These are phyloP conservation scores for Whalleya microplaca DNA, from an alignment of 2,329 filamentous ascomycete genomes.

Conservation along the genomic window DNA sequence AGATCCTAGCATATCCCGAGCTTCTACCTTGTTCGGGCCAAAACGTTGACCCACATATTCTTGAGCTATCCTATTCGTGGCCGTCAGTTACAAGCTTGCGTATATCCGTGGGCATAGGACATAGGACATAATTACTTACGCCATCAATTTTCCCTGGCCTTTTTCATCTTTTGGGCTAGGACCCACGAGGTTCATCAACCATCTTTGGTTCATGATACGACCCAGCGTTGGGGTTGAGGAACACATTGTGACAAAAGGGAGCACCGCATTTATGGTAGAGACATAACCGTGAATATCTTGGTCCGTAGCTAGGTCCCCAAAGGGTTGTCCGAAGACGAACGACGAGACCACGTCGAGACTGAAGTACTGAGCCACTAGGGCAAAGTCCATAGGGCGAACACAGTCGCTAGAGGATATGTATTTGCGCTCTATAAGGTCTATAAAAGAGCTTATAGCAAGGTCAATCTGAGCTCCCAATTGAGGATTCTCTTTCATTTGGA, in stretches of 20 bases:
- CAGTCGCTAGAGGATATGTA: neutral
- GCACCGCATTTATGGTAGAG: conserved; percentile 5
- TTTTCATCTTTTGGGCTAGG: conserved; percentile 23
- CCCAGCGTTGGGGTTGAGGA: conserved; percentile 13
- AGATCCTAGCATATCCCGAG: conserved; percentile 22
- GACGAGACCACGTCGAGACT: conserved; percentile 31
- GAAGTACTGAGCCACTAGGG: conserved; percentile 20
- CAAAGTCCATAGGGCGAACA: conserved; percentile 20
- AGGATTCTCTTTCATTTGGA: neutral
- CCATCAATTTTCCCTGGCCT: conserved; percentile 27
- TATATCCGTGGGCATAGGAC: neutral
- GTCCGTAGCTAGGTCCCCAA: conserved; percentile 27
- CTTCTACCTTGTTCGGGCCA: neutral
- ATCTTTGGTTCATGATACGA: conserved; percentile 19
- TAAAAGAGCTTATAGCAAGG: neutral
- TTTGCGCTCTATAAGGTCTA: neutral
- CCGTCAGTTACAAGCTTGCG: neutral
- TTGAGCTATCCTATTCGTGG: neutral
- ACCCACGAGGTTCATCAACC: conserved; percentile 22
- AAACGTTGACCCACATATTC: conserved; percentile 22
- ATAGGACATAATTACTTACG: conserved; percentile 11
- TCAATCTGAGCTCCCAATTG: neutral
- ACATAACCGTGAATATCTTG: conserved; percentile 26
- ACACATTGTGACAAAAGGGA: conserved; percentile 21
- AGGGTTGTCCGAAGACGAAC: conserved; percentile 29